Base-by-base conservation (phyloP, 179 eudicot species). In the Beta corolliflora region DNA sequence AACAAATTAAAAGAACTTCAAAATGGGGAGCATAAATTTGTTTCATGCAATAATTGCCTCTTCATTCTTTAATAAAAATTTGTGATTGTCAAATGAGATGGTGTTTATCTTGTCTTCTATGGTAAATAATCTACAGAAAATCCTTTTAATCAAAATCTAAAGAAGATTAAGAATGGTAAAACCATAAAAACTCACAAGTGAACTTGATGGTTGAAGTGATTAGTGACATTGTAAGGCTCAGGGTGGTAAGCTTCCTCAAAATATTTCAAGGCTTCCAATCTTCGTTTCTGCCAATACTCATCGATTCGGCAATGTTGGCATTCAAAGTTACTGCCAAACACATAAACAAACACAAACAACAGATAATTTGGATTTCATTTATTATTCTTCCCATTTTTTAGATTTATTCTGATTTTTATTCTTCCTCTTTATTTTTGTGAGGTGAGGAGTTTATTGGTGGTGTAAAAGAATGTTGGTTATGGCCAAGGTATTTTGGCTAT, bases 161-260 rank as follows among this genome's bases (percentile, higher is more conserved):
- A 36, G 41, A 36, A 36, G 41, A 9, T 48, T 48, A 9, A 7
- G 9, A 48, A 48, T 0, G 6, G 9, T 9, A 48, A 48, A 48
- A n/a, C 14, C 14, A 55, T 0, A 61, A 29, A 19, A 23, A 77
- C 94, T 84, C 75, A 92, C 97, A 70, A 69, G 75, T 80, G 85
- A 72, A 89, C 87, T 29, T 77, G 83, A 71, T 77, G 25, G 82
- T 88, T 90, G 31, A 91, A 74, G 36, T 81, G 81, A 31, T 89
- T 65, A 1, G 91, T 85, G 52, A 89, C 81, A 29, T 79, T 84
- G n/a, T 78, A 86, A 50, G 97, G 94, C 1, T 92, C 46, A 14
- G 87, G 87, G 21, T 75, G 75, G 63, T 82, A 89, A 5, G 92
- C 87, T 0, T 81, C 81, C 7, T 78, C 53, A 50, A 63, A 61